Evolutionary conservation across 1,284 basidiomycete species (phyloP), one percentile per base, ranked within the genome.

Genomic region (Meripilus lineatus): DNA sequence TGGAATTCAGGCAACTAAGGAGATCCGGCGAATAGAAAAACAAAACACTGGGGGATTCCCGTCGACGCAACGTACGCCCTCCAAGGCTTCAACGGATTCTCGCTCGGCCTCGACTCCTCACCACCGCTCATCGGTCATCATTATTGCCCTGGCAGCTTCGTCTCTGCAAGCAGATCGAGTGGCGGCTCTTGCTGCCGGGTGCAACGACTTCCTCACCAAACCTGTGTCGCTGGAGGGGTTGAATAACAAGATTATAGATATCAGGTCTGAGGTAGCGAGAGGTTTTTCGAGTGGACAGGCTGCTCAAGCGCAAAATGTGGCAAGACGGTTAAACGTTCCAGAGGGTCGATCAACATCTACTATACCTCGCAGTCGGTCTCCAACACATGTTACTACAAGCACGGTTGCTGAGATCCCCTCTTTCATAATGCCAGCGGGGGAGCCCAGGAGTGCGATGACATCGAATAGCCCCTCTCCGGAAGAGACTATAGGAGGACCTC

Each of bases 181-280:
- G 28, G 87, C 87, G 18, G 96, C 96, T 14, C 79, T 99, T 7
- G 94, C 91, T 1, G 96, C 96, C 1, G 96, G 96, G 2, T 99
- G 96, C 68, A 99, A 99, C 58, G 96, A 99, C 64, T 99, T 98
- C 67, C 68, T 99, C 45, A 99, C 94, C 38, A 99, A 99, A 60
- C 96, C 96, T 0, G 95, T 99, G 23, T 92, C 89, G 8, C 71
- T 96, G 17, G 77, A 88, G 39, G 99, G 96, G 96, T 72, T 99
- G 42, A 93, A 98, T 64, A 91, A 87, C 71, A 99, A 99, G 74
- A 94, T 99, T 56, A 89, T 96, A 50, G 87, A 89, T 56, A 68
- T 82, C 47, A 70, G 81, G 38, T 81, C 84, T 2, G 80, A 85
- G 38, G 75, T 70, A 11, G 74, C 75, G 34, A 75, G 68, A 52